Conservation (phyloP, 306 rosid species). For the Rosa chinensis region DNA sequence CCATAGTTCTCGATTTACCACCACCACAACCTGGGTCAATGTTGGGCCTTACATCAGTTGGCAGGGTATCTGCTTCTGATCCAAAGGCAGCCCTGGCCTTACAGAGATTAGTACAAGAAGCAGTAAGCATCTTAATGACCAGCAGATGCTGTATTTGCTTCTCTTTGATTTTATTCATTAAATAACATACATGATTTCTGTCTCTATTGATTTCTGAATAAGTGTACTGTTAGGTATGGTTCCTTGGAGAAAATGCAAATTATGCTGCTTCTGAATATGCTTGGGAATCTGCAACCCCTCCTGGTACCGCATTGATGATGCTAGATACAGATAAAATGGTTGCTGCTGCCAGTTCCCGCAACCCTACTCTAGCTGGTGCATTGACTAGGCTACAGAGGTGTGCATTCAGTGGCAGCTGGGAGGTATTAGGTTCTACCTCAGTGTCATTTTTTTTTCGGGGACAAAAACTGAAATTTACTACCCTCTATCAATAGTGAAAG, state of each 20-base stretch:
- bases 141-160: constrained; percentile 3
- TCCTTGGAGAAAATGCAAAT: constrained; percentile 98
- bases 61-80: constrained; percentile 92
- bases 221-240: constrained; percentile 77
- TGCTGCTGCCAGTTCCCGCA: constrained; percentile 99
- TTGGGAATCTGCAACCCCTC: constrained; percentile 99
- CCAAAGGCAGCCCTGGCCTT: constrained; percentile 98
- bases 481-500: not conserved
- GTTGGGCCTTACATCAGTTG: constrained; percentile 84
- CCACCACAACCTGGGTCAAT: constrained; percentile 98
- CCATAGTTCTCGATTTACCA: constrained; percentile 96
- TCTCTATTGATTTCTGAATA: constrained; percentile 15
- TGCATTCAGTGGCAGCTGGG: constrained; percentile 98
- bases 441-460: not conserved
- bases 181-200: not conserved
- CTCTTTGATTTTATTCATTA: not conserved
- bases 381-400: constrained; percentile 98
- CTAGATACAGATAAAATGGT: constrained; percentile 99
- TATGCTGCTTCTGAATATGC: constrained; percentile 99
- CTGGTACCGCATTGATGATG: constrained; percentile 99
- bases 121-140: constrained; percentile 58
- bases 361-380: constrained; percentile 97
- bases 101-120: constrained; percentile 94
- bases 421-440: constrained; percentile 53
- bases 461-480: not conserved